Evolutionary conservation across 1,284 basidiomycete species (phyloP).

Genomic region (Moniliophthora roreri): DNA sequence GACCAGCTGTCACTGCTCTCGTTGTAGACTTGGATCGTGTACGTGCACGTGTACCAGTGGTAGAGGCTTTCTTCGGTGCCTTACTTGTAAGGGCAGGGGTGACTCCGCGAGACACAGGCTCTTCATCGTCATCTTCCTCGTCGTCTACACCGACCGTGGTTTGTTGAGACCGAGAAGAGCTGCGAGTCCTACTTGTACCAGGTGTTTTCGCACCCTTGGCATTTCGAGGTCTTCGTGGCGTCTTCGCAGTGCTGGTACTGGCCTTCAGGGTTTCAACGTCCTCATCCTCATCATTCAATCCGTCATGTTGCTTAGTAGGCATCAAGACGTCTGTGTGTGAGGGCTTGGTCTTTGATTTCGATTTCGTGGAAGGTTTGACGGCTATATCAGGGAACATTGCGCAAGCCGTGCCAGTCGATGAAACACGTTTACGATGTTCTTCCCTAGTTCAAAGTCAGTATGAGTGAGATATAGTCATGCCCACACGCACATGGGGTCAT

Average conservation of each 20-base stretch:
- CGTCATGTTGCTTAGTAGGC: slow-evolving; percentile 35
- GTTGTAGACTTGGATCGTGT: slow-evolving; percentile 7
- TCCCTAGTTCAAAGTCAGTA: slow-evolving; percentile 38
- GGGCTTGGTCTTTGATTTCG: slow-evolving; percentile 22
- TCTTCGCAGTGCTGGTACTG: slow-evolving; percentile 23
- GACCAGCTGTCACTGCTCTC: slow-evolving; percentile 9
- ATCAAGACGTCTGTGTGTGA: slow-evolving; percentile 29
- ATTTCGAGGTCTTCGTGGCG: slow-evolving; percentile 19
- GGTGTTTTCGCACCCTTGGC: slow-evolving; percentile 17
- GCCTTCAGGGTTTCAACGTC: slow-evolving; percentile 17
- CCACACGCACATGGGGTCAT: slow-evolving; percentile 71
- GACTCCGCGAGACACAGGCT: slow-evolving; percentile 4
- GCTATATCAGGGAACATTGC: slow-evolving; percentile 45
- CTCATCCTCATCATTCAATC: slow-evolving; percentile 26
- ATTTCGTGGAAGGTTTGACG: slow-evolving; percentile 24
- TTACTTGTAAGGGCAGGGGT: slow-evolving; percentile 12
- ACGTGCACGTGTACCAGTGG: slow-evolving; percentile 1
- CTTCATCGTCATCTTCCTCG: slow-evolving; percentile 16
- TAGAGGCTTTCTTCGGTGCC: slow-evolving; percentile 2
- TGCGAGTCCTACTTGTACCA: slow-evolving; percentile 19
- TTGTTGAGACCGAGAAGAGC: slow-evolving; percentile 28
- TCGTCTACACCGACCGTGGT: slow-evolving; percentile 26
- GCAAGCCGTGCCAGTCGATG: slow-evolving; percentile 44
- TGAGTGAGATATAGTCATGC: background rate
- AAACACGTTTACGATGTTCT: slow-evolving; percentile 62